Evolutionary conservation across 768 basidiomycete genomes (phyloP), one percentile per base, ranked within the genome.

Genomic region (Pluteus cervinus): DNA sequence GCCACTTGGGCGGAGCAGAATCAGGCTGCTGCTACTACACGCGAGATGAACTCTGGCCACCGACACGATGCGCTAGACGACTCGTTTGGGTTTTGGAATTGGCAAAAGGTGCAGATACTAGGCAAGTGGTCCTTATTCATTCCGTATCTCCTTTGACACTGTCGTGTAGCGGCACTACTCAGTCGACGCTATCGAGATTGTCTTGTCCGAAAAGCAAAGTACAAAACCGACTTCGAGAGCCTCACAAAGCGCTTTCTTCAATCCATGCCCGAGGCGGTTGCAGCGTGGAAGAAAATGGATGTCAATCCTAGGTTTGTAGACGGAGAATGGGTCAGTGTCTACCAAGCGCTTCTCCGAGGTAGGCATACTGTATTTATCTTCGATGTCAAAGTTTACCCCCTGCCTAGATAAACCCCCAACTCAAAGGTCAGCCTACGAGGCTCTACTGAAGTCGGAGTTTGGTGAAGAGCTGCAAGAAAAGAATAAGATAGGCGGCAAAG

Each of bases 21-120:
- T 17, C 29, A 30, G 29, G 17, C 29, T 14, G 29, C 29, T 14
- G 29, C 14, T 15, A 50, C 37, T 18, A 38, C 44, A 7, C 25
- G 36, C 11, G 50, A 51, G 31, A 43, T 44, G 45, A 51, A 49
- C 24, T 23, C 24, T 3, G 48, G 50, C 2, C 50, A 51, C 32
- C 33, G 49, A 2, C 48, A 43, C 28, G 48, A 51, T 26, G 31
- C 29, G 8, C 24, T 49, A 8, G 32, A 44, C 20, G 44, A 33
- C 7, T 15, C 30, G n/a, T 6, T 33, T 14, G 33, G 29, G 7
- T 31, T 40, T 20, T 49, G 49, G 45, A 47, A 47, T 30, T 47
- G 36, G 29, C 31, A n/a, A 10, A 52, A 51, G 28, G 3, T 36
- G 10, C 36, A 40, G 17, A 36, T 29, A 5, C 18, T 40, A n/a